A percentile compares a stretch with the other conserved stretches of the same genome.
Conservation (phyloP, 2,329 filamentous ascomycete genomes). For the Zymoseptoria brevis region DNA sequence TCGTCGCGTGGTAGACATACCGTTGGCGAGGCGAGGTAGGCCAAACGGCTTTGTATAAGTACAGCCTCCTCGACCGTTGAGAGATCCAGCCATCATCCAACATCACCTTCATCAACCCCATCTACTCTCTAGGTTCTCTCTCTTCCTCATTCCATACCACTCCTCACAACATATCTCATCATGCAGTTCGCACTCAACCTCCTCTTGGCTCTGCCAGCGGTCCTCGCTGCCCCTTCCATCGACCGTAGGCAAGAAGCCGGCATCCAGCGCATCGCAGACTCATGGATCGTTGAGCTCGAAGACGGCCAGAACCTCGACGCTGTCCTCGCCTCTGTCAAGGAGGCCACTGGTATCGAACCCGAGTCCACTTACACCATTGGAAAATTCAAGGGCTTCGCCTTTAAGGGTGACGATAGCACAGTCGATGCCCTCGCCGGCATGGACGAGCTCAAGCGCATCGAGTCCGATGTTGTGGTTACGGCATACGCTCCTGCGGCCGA, state of each 20-base stretch:
- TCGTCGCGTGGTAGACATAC: not conserved
- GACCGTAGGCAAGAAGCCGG: constrained; percentile 12
- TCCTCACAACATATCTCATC: constrained; percentile 2
- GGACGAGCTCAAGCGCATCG: constrained; percentile 32
- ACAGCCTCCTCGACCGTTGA: not conserved
- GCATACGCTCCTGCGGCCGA: constrained; percentile 19
- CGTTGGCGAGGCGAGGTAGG: not conserved
- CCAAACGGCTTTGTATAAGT: not conserved
- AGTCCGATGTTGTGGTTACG: constrained; percentile 33
- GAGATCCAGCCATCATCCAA: not conserved
- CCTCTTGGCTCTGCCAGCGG: constrained; percentile 16
- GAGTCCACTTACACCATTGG: constrained; percentile 31
- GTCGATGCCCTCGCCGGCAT: constrained; percentile 24
- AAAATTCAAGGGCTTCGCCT: constrained; percentile 32
- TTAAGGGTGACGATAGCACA: constrained; percentile 28
- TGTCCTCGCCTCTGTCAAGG: constrained; percentile 8
- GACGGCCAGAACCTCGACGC: constrained; percentile 6
- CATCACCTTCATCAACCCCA: not conserved
- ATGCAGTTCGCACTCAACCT: constrained; percentile 14
- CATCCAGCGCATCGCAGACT: constrained; percentile 9
- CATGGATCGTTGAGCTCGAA: constrained; percentile 17
- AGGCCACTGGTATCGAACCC: constrained; percentile 4
- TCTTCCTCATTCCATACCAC: not conserved
- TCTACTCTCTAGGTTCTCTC: not conserved
- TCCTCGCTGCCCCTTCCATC: constrained; percentile 12